These are phyloP conservation scores for Yamadazyma paraphyllophila DNA, from an alignment of 805 yeast genomes.

Conservation along the genomic window DNA sequence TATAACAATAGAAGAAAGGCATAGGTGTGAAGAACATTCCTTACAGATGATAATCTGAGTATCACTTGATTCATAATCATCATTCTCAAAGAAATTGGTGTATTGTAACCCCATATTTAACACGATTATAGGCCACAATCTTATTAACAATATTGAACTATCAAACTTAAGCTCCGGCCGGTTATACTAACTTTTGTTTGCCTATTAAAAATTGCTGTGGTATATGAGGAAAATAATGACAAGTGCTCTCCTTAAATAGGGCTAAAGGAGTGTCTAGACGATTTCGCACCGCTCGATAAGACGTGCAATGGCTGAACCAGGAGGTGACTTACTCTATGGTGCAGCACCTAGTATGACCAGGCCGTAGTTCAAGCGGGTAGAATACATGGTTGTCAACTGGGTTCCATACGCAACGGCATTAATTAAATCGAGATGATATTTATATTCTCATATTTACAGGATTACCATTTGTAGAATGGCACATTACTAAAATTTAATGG, in stretches of 20 bases:
- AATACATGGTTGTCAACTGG: too few relatives aligned
- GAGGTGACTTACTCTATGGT: too few relatives aligned
- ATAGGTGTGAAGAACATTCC: conserved; percentile 41
- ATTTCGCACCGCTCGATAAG: conserved; percentile 2
- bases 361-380: too few relatives aligned
- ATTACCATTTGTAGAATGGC: conserved; percentile 42
- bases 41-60: conserved; percentile 41
- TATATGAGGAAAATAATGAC: conserved; percentile 5
- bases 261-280: conserved; percentile 5
- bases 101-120: conserved; percentile 37
- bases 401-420: too few relatives aligned
- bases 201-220: conserved; percentile 1
- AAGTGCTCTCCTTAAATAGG: conserved; percentile 6
- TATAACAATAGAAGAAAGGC: conserved; percentile 33
- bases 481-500: conserved; percentile 43
- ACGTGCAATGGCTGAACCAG: background rate
- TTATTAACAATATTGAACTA: background rate
- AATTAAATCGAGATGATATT: background rate
- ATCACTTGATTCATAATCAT: conserved; percentile 34
- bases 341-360: too few relatives aligned
- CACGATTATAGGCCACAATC: background rate
- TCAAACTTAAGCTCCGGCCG: background rate
- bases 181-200: background rate
- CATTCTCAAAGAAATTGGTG: conserved; percentile 38
- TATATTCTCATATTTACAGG: conserved; percentile 5